Evolutionary conservation across 164 flowering plant species (phyloP), one percentile per base, ranked within the genome.

Genomic region (Chimonanthus praecox): DNA sequence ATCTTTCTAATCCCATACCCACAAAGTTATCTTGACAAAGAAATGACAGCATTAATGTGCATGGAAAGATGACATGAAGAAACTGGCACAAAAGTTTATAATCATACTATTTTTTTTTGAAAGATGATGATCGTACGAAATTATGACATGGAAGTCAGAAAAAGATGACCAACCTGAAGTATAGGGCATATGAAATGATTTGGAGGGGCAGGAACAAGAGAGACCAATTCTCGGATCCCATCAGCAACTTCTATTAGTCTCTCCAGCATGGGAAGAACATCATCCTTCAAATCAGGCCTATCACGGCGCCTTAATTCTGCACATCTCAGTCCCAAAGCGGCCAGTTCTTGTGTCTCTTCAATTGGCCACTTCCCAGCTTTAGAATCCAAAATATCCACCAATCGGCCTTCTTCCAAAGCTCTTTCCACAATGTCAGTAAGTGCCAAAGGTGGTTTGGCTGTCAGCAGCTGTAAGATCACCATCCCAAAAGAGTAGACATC

Each of bases 401-500:
- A 77, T 4, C 71, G 20, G 7, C 80, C 86, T 18, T 85, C 74
- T 11, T 77, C 77, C 43, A 95, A 48, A 6, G 96, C 94, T 7
- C 74, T 85, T 78, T 93, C 97, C 60, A 92, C 88, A n/a, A 70
- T 9, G 72, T 88, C 84, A 5, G 94, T 71, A 4, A 95, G 78
- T 13, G 85, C 98, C 43, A 87, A 83, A 13, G 97, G 87, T 15
- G 90, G 88, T 77, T 85, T 87, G 75, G 88, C 92, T 4, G 96
- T 95, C 71, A 93, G 81, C 76, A 95, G 61, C 80, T 95, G 99
- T 76, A 95, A 73, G 73, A 95, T 75, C 63, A 95, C 86, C 78
- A 95, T 86, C 45, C 99, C 99, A 48, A 89, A 84, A 43, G 98
- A 93, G 77, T 91, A 95, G 47, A 92, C 86, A 81, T 95, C 99